Conservation (phyloP, 257 asterid species). For the Scutellaria baicalensis region DNA sequence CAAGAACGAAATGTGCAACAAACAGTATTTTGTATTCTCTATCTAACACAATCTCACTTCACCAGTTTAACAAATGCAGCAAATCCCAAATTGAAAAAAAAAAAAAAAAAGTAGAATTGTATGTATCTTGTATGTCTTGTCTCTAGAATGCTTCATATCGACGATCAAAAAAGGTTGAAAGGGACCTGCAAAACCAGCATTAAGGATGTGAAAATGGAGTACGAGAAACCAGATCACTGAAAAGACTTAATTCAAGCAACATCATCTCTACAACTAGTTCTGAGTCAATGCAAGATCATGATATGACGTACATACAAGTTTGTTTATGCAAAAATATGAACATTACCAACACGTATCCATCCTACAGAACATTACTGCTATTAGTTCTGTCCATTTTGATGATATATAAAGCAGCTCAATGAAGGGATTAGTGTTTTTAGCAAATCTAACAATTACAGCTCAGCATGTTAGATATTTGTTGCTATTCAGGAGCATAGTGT, state of each 20-base stretch:
- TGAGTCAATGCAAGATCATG: no score
- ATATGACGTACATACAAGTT: no score
- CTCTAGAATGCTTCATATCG: neutral
- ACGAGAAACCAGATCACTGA: neutral
- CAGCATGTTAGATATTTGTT: no score
- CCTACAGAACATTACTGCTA: neutral
- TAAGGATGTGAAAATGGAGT: neutral
- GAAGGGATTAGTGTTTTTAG: neutral
- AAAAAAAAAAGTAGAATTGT: neutral
- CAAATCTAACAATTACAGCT: neutral
- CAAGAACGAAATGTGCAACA: slow-evolving; percentile 11
- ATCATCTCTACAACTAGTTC: neutral
- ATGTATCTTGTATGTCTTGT: neutral
- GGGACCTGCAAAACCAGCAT: slow-evolving; percentile 11
- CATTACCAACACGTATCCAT: neutral
- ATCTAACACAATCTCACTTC: neutral
- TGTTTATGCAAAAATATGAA: neutral
- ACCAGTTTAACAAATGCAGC: neutral
- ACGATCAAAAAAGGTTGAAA: neutral
- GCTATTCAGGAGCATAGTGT: neutral
- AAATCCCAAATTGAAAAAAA: slow-evolving; percentile 7
- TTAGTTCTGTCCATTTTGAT: neutral
- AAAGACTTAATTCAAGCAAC: neutral
- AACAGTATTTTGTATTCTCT: neutral
- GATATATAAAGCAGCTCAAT: neutral